Evolutionary conservation across 2,329 filamentous ascomycete species (phyloP).

Genomic region (Hymenoscyphus salicellus): DNA sequence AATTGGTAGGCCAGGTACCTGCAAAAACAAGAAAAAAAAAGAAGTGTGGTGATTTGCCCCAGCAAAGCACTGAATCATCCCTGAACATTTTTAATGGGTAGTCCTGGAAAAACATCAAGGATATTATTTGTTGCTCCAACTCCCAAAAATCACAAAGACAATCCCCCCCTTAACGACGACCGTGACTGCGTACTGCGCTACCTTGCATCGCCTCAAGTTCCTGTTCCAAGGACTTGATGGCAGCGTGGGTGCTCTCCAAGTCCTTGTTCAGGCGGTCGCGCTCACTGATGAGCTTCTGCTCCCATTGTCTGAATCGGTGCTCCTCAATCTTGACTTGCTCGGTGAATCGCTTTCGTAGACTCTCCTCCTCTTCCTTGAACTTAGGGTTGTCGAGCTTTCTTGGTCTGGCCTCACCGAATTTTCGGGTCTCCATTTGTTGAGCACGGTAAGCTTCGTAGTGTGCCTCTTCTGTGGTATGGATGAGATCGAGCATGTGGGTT

Average conservation of each 20-base stretch:
- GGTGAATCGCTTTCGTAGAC: slow-evolving; percentile 96
- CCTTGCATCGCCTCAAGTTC: slow-evolving; percentile 95
- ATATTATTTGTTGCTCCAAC: not conserved
- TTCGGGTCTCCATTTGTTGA: slow-evolving; percentile 99
- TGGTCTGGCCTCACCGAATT: slow-evolving; percentile 95
- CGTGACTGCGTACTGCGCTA: slow-evolving; percentile 83
- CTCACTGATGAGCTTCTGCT: slow-evolving; percentile 99
- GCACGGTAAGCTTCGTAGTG: slow-evolving; percentile 99
- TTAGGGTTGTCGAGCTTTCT: slow-evolving; percentile 99
- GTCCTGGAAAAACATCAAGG: slow-evolving; percentile 12
- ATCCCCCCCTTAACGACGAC: slow-evolving; percentile 67
- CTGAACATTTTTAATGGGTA: slow-evolving; percentile 11
- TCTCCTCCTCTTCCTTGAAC: slow-evolving; percentile 99
- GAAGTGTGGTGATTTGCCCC: slow-evolving; percentile 30
- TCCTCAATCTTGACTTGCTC: slow-evolving; percentile 99
- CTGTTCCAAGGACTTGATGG: slow-evolving; percentile 84
- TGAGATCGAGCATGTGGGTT: slow-evolving; percentile 99
- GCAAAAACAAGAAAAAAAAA: slow-evolving; percentile 27
- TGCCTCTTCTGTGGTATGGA: slow-evolving; percentile 98
- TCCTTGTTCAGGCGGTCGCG: slow-evolving; percentile 99
- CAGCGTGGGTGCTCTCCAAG: slow-evolving; percentile 93
- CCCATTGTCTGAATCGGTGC: slow-evolving; percentile 98
- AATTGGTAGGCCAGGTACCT: slow-evolving; percentile 5
- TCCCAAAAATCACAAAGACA: not conserved
- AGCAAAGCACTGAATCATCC: not conserved